Conservation (phyloP, 192 early-diverging fungal genomes). For the Backusella mclennaniae region DNA sequence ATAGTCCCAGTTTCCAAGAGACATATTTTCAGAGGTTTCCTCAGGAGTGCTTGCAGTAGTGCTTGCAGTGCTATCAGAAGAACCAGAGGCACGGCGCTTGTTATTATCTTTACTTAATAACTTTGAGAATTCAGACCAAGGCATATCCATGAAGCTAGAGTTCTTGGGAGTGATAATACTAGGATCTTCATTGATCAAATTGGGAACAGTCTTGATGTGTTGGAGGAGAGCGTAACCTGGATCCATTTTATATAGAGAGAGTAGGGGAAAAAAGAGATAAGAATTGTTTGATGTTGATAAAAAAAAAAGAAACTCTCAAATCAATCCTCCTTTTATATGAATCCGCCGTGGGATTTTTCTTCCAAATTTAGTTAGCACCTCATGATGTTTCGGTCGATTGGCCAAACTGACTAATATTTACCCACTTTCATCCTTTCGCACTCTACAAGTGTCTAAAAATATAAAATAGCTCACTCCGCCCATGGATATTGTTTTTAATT, state of each 20-base stretch:
- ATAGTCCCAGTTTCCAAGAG: constrained; percentile 25
- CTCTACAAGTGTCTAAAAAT: neutral
- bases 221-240: constrained; percentile 36
- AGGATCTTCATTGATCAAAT: constrained; percentile 41
- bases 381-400: neutral
- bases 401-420: neutral
- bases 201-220: constrained; percentile 40
- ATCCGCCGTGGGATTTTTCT: neutral
- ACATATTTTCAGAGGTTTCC: constrained; percentile 11
- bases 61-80: constrained; percentile 8
- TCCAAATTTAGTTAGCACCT: neutral
- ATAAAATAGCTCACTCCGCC: constrained; percentile 4
- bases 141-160: constrained; percentile 39
- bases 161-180: constrained; percentile 36
- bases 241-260: constrained; percentile 29
- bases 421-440: neutral
- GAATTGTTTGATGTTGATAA: neutral
- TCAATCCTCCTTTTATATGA: constrained; percentile 6
- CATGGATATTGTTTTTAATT: neutral
- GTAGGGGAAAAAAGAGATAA: neutral
- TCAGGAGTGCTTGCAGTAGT: constrained; percentile 9
- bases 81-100: constrained; percentile 4
- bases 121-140: constrained; percentile 40
- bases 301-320: neutral
- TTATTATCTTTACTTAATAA: constrained; percentile 25